Conservation (phyloP, 306 rosid species). For the Carpinus fangiana region DNA sequence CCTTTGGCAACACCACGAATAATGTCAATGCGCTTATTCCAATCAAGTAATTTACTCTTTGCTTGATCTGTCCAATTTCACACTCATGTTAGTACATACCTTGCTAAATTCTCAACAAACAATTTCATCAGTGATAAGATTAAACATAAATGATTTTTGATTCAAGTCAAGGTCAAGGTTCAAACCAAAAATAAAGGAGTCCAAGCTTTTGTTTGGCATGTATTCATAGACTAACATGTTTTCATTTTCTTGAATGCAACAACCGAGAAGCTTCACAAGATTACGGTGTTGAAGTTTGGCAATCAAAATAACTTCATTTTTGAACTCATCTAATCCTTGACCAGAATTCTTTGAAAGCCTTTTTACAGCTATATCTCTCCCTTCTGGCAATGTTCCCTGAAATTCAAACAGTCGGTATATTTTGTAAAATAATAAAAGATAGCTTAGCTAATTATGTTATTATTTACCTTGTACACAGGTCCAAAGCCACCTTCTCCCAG, state of each 20-base stretch:
- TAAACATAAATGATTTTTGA: not conserved
- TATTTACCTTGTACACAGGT: conserved; percentile 47
- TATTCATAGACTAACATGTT: conserved; percentile 41
- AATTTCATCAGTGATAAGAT: not conserved
- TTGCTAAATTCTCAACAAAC: not conserved
- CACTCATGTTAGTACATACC: not conserved
- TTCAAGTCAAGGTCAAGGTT: not conserved
- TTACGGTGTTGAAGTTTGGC: conserved; percentile 51
- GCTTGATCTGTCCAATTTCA: not conserved
- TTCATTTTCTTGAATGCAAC: conserved; percentile 34
- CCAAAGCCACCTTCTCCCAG: conserved; percentile 78
- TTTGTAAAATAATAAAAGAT: not conserved
- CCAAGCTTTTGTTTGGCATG: conserved; percentile 45
- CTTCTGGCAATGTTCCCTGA: conserved; percentile 55
- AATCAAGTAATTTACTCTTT: conserved; percentile 18
- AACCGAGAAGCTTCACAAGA: conserved; percentile 50
- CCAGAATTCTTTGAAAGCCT: conserved; percentile 50
- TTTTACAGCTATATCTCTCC: conserved; percentile 62
- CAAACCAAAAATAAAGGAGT: conserved; percentile 43
- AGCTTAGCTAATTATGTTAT: not conserved
- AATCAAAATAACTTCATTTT: conserved; percentile 24
- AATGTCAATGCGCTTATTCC: conserved; percentile 29
- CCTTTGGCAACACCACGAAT: conserved; percentile 30
- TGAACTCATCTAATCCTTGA: conserved; percentile 48
- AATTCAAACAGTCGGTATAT: not conserved